Evolutionary conservation across 2,329 filamentous ascomycete genomes (phyloP).

Genomic region (Verticillium nonalfalfae): DNA sequence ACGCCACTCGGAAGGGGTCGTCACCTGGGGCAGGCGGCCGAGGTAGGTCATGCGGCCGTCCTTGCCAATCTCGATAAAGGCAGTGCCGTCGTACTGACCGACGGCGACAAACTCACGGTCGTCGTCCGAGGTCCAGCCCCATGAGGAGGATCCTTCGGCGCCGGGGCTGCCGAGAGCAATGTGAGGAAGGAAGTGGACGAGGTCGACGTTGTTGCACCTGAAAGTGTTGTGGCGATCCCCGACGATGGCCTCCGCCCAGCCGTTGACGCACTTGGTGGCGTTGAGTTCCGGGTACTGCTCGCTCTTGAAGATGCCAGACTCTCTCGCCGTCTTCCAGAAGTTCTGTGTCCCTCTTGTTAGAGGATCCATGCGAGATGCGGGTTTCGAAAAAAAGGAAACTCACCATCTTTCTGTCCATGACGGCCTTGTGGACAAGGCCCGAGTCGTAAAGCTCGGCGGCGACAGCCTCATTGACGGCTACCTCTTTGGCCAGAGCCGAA

Average conservation of each 20-base stretch:
- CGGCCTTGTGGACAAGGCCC: slow-evolving; percentile 9
- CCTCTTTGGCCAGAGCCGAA: slow-evolving; percentile 11
- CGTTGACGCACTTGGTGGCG: slow-evolving; percentile 32
- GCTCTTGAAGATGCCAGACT: slow-evolving; percentile 19
- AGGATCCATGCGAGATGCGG: not conserved
- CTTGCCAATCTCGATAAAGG: slow-evolving; percentile 35
- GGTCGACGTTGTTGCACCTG: slow-evolving; percentile 42
- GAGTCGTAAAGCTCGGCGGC: slow-evolving; percentile 12
- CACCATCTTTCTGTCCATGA: slow-evolving; percentile 12
- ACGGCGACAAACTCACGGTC: slow-evolving; percentile 39
- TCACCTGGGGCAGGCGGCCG: slow-evolving; percentile 25
- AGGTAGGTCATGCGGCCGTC: slow-evolving; percentile 35
- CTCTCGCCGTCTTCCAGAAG: not conserved
- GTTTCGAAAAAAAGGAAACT: not conserved
- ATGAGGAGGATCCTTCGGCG: slow-evolving; percentile 26
- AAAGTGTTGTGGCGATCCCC: slow-evolving; percentile 42
- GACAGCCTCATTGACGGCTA: slow-evolving; percentile 8
- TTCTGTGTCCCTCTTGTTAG: not conserved
- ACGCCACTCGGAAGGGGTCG: slow-evolving; percentile 18
- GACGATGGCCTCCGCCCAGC: slow-evolving; percentile 33
- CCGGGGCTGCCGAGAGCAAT: slow-evolving; percentile 34
- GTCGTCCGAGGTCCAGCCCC: slow-evolving; percentile 38
- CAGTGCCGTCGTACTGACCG: slow-evolving; percentile 36
- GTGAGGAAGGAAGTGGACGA: slow-evolving; percentile 50
- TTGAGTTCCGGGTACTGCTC: slow-evolving; percentile 28